Conservation (phyloP, 2,329 filamentous ascomycete genomes). For the Emericellopsis atlantica region DNA sequence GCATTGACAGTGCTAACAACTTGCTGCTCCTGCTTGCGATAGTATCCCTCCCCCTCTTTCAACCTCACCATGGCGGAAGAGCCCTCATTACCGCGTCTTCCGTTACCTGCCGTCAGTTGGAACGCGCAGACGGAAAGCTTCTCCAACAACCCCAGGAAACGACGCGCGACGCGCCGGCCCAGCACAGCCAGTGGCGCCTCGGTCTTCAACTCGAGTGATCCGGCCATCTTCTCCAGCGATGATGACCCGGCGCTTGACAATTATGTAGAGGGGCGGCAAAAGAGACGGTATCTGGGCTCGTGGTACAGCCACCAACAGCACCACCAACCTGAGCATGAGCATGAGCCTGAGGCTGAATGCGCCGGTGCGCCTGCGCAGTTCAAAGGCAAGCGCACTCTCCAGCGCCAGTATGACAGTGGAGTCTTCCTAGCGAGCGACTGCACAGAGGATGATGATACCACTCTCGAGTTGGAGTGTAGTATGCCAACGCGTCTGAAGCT, state of each 20-base stretch:
- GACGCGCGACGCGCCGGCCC: constrained; percentile 13
- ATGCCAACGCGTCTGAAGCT: constrained; percentile 17
- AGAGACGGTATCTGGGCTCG: constrained; percentile 53
- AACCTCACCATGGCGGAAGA: constrained; percentile 23
- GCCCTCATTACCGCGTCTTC: constrained; percentile 20
- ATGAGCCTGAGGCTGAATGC: constrained; percentile 33
- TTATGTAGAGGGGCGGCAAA: constrained; percentile 41
- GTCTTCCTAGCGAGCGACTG: constrained; percentile 55
- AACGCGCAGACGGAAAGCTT: constrained; percentile 24
- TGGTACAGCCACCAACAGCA: constrained; percentile 39
- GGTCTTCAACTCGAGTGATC: constrained; percentile 53
- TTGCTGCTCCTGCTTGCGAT: background rate
- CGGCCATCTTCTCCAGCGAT: constrained; percentile 59
- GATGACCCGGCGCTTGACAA: constrained; percentile 57
- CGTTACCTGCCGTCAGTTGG: constrained; percentile 23
- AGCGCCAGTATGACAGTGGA: constrained; percentile 53
- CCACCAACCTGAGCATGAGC: constrained; percentile 33
- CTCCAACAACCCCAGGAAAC: constrained; percentile 25
- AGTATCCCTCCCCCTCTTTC: background rate
- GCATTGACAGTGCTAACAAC: too few relatives aligned
- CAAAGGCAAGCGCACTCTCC: constrained; percentile 37
- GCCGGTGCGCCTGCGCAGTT: constrained; percentile 21
- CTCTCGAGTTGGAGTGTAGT: background rate
- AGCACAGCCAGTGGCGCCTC: constrained; percentile 13
- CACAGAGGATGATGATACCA: constrained; percentile 24